Percentiles rank a stretch among this genome's conserved stretches.
These are phyloP conservation scores for Phytopythium mirpurense DNA, from an alignment of 352 stramenopile species.

Conservation along the genomic window DNA sequence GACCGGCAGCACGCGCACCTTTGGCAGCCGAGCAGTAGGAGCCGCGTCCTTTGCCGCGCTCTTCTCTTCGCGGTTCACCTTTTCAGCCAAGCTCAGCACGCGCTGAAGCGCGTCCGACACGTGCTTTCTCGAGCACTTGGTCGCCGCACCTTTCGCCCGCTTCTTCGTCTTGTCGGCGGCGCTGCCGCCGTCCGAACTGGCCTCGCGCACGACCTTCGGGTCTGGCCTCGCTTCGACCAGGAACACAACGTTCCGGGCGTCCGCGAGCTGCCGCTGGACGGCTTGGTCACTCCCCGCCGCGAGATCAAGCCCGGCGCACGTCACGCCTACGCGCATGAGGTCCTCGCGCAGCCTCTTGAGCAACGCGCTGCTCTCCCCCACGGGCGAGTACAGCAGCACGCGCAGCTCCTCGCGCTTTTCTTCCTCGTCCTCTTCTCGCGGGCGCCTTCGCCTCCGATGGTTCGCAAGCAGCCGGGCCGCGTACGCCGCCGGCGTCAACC, in stretches of 20 bases:
- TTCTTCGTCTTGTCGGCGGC: slow-evolving; percentile 15
- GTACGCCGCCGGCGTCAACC: neutral
- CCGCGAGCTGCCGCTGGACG: neutral
- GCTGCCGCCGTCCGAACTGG: slow-evolving; percentile 11
- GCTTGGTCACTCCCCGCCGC: neutral
- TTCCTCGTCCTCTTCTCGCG: neutral
- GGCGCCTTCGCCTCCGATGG: neutral
- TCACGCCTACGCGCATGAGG: neutral
- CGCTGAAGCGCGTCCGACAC: slow-evolving; percentile 28
- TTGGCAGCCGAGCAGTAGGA: neutral
- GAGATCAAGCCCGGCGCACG: neutral
- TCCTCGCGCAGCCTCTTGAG: slow-evolving; percentile 1
- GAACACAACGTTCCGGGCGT: slow-evolving; percentile 19
- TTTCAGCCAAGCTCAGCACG: slow-evolving; percentile 15
- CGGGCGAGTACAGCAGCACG: slow-evolving; percentile 6
- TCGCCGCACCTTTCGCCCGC: neutral
- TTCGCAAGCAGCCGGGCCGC: slow-evolving; percentile 1
- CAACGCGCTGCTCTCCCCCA: neutral
- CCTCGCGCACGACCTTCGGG: neutral
- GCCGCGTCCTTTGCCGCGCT: slow-evolving; percentile 17
- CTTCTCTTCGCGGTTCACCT: neutral
- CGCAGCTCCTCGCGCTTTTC: slow-evolving; percentile 1
- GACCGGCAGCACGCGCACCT: slow-evolving; percentile 45
- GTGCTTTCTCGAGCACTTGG: slow-evolving; percentile 27
- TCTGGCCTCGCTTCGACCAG: slow-evolving; percentile 22